Evolutionary conservation across 495 filamentous ascomycete species (phyloP).

Genomic region (Penicillium cosmopolitanum): DNA sequence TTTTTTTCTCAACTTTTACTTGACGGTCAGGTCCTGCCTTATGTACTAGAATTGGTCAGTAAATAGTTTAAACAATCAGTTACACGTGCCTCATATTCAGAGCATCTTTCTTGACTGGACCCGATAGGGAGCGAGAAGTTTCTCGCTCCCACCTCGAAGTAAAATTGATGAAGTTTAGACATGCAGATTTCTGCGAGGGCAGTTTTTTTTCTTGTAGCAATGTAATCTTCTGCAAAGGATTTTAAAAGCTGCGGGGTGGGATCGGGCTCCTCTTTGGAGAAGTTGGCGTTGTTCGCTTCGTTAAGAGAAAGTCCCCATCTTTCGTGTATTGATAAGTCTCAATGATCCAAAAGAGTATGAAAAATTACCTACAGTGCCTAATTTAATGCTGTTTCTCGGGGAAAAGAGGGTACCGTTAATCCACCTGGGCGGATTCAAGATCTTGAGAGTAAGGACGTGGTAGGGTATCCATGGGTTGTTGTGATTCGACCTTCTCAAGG

Average conservation of each 20-base stretch:
- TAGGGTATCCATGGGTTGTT: too few relatives aligned
- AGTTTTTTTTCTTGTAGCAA: background rate
- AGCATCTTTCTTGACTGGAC: conserved; percentile 13
- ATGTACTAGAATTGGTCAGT: conserved; percentile 25
- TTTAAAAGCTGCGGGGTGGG: background rate
- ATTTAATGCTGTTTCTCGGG: background rate
- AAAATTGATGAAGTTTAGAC: background rate
- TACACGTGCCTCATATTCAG: conserved; percentile 16
- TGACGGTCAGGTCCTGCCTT: conserved; percentile 12
- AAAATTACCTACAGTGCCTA: background rate
- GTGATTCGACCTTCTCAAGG: too few relatives aligned
- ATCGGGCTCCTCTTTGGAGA: background rate
- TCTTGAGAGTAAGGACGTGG: too few relatives aligned
- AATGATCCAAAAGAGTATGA: background rate
- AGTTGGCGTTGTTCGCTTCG: background rate
- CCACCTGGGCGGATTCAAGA: too few relatives aligned
- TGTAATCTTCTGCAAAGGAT: background rate
- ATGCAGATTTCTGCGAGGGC: background rate
- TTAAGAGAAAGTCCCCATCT: background rate
- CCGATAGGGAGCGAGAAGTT: background rate
- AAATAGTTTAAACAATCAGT: background rate
- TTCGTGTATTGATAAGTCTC: too few relatives aligned
- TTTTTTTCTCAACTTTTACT: conserved; percentile 21
- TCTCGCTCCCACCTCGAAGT: background rate
- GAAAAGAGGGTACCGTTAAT: too few relatives aligned